A percentile compares a stretch with the other conserved stretches of the same genome.
phyloP scores from a whole-genome alignment of 1,139 yeast species.

The Kurtzmaniella quercitrusa region DNA sequence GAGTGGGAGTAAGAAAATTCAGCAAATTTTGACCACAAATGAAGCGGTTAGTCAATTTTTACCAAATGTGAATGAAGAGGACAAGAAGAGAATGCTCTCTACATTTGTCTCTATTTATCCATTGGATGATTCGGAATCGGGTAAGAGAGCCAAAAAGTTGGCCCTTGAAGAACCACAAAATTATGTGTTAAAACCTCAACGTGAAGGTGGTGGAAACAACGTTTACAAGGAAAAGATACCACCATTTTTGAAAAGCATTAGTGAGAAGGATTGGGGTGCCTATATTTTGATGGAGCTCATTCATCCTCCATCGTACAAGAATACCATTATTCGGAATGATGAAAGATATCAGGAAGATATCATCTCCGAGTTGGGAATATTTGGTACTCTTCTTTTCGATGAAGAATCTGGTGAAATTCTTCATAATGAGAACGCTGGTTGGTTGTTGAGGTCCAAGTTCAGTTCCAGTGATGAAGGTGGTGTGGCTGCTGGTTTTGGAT shows the following conservation, averaged over 20 bases:
- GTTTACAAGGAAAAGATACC: conserved; percentile 85
- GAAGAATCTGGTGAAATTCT: conserved; percentile 52
- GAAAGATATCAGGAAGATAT: conserved; percentile 62
- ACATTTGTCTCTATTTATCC: conserved; percentile 90
- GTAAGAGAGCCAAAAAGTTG: conserved; percentile 57
- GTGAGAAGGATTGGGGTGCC: conserved; percentile 80
- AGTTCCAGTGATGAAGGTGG: conserved; percentile 93
- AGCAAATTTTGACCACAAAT: conserved; percentile 72
- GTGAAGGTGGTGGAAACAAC: conserved; percentile 96
- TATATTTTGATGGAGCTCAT: conserved; percentile 93
- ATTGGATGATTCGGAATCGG: conserved; percentile 65
- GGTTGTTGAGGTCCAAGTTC: conserved; percentile 83
- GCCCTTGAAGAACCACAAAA: conserved; percentile 66
- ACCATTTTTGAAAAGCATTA: conserved; percentile 52
- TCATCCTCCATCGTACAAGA: conserved; percentile 63
- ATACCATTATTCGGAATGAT: conserved; percentile 67
- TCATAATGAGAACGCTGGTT: conserved; percentile 70
- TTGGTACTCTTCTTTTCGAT: conserved; percentile 78
- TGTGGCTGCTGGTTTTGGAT: conserved; percentile 97
- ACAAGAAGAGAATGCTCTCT: conserved; percentile 31
- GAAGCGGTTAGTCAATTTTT: conserved; percentile 45
- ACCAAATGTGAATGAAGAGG: conserved; percentile 21
- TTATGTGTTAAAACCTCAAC: conserved; percentile 89
- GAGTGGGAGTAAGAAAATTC: conserved; percentile 89
- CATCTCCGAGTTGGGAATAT: conserved; percentile 85